Percentiles rank a stretch among this genome's conserved stretches.
Evolutionary conservation across 208 protist species (phyloP).

Genomic region (Trypanosoma boissoni): DNA sequence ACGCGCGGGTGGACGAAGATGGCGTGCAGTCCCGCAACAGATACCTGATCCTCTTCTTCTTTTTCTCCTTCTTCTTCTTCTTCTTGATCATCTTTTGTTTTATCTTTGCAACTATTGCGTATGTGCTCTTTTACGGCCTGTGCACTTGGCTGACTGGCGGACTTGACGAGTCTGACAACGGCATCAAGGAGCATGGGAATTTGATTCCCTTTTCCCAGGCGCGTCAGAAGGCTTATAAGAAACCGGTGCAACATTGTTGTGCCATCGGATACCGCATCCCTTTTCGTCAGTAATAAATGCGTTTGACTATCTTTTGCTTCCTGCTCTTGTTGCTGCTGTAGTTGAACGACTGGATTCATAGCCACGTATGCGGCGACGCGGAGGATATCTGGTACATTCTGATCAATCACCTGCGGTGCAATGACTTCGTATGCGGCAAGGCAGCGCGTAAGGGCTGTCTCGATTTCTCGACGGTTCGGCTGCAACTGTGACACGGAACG

Average conservation of each 20-base stretch:
- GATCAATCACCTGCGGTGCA: slow-evolving; percentile 87
- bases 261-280: not conserved
- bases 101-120: not conserved
- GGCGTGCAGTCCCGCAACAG: slow-evolving; percentile 28
- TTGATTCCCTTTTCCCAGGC: slow-evolving; percentile 54
- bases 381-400: slow-evolving; percentile 70
- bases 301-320: not conserved
- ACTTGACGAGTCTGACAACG: slow-evolving; percentile 23
- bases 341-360: not conserved
- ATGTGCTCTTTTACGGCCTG: not conserved
- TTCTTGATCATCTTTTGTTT: too few species aligned
- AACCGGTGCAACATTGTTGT: slow-evolving; percentile 39
- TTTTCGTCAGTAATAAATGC: not conserved
- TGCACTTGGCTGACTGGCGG: not conserved
- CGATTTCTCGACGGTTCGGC: slow-evolving; percentile 5
- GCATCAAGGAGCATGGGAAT: slow-evolving; percentile 67
- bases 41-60: not conserved
- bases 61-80: not conserved
- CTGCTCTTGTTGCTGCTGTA: not conserved
- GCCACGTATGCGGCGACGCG: slow-evolving; percentile 55
- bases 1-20: slow-evolving; percentile 41
- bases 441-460: slow-evolving; percentile 57
- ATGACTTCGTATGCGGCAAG: slow-evolving; percentile 79
- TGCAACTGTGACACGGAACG: not conserved
- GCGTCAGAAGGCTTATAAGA: slow-evolving; percentile 45